These are phyloP conservation scores for Arabidopsis hybrid DNA, from an alignment of 441 rosid genomes.

Conservation along the genomic window DNA sequence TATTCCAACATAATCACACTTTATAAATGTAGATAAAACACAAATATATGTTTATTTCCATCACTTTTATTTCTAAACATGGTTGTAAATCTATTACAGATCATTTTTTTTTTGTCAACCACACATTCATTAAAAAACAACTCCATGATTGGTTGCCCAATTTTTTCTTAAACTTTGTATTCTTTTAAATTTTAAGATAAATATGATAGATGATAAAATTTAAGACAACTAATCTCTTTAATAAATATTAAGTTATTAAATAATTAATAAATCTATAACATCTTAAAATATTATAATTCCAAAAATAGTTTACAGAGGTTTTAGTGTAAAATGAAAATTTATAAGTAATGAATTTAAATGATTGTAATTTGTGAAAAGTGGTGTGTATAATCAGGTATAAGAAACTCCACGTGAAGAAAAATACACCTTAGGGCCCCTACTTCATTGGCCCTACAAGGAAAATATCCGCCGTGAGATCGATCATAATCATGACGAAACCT, in stretches of 20 bases:
- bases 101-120: too few species aligned
- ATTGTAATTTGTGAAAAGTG: background rate
- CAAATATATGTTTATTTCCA: too few species aligned
- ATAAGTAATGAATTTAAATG: background rate
- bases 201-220: too few species aligned
- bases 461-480: slow-evolving; percentile 31
- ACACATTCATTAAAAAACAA: too few species aligned
- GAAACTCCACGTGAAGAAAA: slow-evolving; percentile 21
- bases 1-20: too few species aligned
- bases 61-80: background rate
- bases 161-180: too few species aligned
- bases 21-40: too few species aligned
- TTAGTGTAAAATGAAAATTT: background rate
- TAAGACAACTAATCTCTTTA: background rate
- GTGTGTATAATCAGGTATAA: slow-evolving; percentile 26
- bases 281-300: too few species aligned
- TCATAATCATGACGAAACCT: slow-evolving; percentile 31
- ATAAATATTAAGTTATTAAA: too few species aligned
- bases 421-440: slow-evolving; percentile 38
- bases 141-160: too few species aligned
- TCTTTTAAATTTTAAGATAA: too few species aligned
- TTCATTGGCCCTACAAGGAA: slow-evolving; percentile 17
- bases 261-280: too few species aligned
- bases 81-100: background rate
- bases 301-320: background rate